Conservation (phyloP, 805 yeast species). For the Monosporozyma aquatica region DNA sequence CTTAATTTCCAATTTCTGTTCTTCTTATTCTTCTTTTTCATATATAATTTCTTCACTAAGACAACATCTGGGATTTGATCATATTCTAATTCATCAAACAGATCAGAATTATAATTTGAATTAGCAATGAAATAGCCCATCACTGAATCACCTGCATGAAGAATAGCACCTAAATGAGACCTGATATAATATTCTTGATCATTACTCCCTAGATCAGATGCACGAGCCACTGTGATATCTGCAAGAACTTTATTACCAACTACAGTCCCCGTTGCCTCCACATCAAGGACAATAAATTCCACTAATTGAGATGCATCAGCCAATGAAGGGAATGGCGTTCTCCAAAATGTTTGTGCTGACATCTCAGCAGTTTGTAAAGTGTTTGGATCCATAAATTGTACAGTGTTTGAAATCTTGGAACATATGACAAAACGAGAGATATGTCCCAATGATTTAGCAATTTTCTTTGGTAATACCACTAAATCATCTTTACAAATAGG, state of each 20-base stretch:
- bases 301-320: slow-evolving; percentile 66
- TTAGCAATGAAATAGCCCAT: slow-evolving; percentile 83
- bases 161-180: slow-evolving; percentile 85
- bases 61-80: slow-evolving; percentile 78
- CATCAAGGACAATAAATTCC: slow-evolving; percentile 87
- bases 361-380: slow-evolving; percentile 74
- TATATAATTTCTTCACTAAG: slow-evolving; percentile 79
- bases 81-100: slow-evolving; percentile 62
- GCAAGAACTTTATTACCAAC: slow-evolving; percentile 76
- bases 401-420: slow-evolving; percentile 67
- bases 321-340: slow-evolving; percentile 69
- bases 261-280: slow-evolving; percentile 78
- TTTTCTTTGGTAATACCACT: slow-evolving; percentile 79
- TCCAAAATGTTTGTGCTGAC: slow-evolving; percentile 66
- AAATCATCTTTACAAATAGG: slow-evolving; percentile 96
- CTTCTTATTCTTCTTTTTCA: slow-evolving; percentile 65
- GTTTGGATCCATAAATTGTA: slow-evolving; percentile 81
- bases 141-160: slow-evolving; percentile 96
- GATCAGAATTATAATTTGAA: slow-evolving; percentile 79
- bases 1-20: slow-evolving; percentile 82
- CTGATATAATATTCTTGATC: slow-evolving; percentile 76
- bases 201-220: slow-evolving; percentile 81
- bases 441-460: slow-evolving; percentile 78
- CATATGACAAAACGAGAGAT: slow-evolving; percentile 77
- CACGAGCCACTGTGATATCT: slow-evolving; percentile 84